These are phyloP conservation scores for Phoma sp. DNA, from an alignment of 2,329 filamentous ascomycete species.

Conservation along the genomic window DNA sequence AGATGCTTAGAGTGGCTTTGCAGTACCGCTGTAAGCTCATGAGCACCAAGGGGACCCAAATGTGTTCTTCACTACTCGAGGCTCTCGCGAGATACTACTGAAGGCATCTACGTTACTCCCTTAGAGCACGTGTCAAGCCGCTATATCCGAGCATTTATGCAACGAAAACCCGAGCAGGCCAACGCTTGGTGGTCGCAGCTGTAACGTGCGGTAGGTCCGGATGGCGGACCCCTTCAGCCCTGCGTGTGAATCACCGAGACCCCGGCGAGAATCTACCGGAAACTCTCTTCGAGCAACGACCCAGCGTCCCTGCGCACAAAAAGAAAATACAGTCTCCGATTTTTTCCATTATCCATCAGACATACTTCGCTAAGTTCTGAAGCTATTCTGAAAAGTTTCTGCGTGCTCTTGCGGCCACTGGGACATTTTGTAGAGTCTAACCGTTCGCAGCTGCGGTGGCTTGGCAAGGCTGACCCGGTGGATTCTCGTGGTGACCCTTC, in stretches of 20 bases:
- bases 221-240: conserved; percentile 9
- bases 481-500: conserved; percentile 13
- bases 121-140: too few relatives aligned
- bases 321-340: not conserved
- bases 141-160: too few relatives aligned
- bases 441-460: conserved; percentile 1
- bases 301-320: not conserved
- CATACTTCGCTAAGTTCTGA: not conserved
- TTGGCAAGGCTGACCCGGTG: conserved; percentile 7
- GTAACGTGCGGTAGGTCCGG: not conserved
- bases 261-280: conserved; percentile 30
- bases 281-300: not conserved
- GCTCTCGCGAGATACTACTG: too few relatives aligned
- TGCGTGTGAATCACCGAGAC: conserved; percentile 23
- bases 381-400: not conserved
- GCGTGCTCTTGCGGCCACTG: not conserved
- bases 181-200: conserved; percentile 4
- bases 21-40: too few relatives aligned
- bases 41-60: too few relatives aligned
- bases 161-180: not conserved
- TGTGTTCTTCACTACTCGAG: too few relatives aligned
- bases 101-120: too few relatives aligned
- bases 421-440: not conserved
- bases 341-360: too few relatives aligned
- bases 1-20: too few relatives aligned